These are phyloP conservation scores for Colletotrichum coccodes DNA, from an alignment of 2,329 filamentous ascomycete species.

Conservation along the genomic window DNA sequence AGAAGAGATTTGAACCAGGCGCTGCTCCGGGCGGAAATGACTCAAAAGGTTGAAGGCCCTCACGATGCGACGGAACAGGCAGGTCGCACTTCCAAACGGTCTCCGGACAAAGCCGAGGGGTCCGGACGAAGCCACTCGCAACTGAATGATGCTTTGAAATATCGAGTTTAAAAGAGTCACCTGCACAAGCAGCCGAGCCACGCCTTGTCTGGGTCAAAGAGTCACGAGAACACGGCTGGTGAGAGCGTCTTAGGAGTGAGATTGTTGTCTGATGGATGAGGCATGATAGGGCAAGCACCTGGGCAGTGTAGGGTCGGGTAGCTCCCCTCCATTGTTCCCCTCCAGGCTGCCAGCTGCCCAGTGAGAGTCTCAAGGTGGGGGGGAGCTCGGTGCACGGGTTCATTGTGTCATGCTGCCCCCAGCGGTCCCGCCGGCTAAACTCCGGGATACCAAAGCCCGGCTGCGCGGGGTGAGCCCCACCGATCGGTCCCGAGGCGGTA, in stretches of 20 bases:
- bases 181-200: background rate
- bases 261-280: constrained; percentile 4
- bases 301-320: background rate
- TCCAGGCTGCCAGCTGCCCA: background rate
- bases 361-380: constrained; percentile 5
- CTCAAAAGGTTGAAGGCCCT: constrained; percentile 4
- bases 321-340: background rate
- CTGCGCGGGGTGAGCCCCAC: background rate
- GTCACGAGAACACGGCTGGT: constrained; percentile 12
- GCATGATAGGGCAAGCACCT: constrained; percentile 2
- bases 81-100: constrained; percentile 4
- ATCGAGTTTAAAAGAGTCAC: background rate
- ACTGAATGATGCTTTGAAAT: background rate
- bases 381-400: constrained; percentile 4
- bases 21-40: constrained; percentile 1
- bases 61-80: constrained; percentile 8
- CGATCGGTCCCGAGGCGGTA: background rate
- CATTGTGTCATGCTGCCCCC: constrained; percentile 3
- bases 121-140: background rate
- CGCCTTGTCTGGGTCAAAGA: background rate
- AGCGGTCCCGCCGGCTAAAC: constrained; percentile 29
- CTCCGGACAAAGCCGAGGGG: constrained; percentile 15
- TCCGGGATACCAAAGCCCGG: background rate
- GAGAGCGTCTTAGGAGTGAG: constrained; percentile 4
- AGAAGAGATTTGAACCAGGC: background rate